Evolutionary conservation across 1,284 basidiomycete species (phyloP), one percentile per base, ranked within the genome.

Genomic region (Ustilago sp.): DNA sequence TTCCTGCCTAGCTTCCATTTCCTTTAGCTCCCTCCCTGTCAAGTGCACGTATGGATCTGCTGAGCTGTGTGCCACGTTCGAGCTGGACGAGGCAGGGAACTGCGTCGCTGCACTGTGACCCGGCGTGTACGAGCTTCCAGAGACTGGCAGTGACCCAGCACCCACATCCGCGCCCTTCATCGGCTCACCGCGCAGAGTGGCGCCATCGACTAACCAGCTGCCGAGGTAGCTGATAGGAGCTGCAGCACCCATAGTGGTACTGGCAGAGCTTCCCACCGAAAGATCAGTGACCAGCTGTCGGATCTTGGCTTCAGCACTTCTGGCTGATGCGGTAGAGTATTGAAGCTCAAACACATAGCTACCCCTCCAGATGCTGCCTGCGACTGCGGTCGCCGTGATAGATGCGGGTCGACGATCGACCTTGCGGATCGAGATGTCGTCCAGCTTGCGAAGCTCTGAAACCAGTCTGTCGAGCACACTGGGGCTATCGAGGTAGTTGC

Each of bases 291-390:
- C 68, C 19, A 67, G n/a, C 48, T 70, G 67, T n/a, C 59, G 60
- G 36, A 69, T 67, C 45, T 68, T 52, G 13, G 45, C 48, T 32
- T 71, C 66, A 13, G 68, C 68, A 0, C 19, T 8, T 28, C 19
- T n/a, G 7, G 62, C 65, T 31, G 54, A 48, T 47, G 45, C 39
- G 2, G 65, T 65, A 8, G 74, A 23, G 32, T 68, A 76, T 54
- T 76, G 61, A 47, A 78, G 43, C 63, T 78, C 76, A n/a, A 78
- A 50, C 28, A 78, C 52, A 13, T 78, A 78, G 45, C 61, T 68
- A 53, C 71, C 52, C 41, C 60, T 58, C 76, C 76, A 78, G 15
- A 71, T 57, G 60, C 68, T 71, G 61, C 59, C 45, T 1, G 51
- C 52, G 2, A 11, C 48, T 1, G 53, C 31, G 19, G 58, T 31